Conservation (phyloP, 2,329 filamentous ascomycete genomes). For the Tolypocladium cylindrosporum region DNA sequence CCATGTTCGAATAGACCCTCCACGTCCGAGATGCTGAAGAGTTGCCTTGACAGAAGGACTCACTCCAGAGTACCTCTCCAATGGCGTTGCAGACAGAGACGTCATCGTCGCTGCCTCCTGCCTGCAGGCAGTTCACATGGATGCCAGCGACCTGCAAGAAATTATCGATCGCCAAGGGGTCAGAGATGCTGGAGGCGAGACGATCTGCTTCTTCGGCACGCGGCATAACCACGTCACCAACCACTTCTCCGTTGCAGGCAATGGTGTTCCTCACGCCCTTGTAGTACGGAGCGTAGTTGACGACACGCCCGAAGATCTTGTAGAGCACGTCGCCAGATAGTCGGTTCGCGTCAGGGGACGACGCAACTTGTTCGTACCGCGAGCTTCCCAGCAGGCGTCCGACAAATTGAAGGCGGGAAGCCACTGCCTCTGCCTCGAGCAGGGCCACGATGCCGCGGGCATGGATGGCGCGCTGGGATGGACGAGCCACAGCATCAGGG, state of each 20-base stretch:
- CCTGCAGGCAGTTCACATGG: neutral
- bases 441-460: too few relatives aligned
- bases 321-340: neutral
- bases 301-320: neutral
- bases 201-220: too few relatives aligned
- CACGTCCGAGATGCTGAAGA: neutral
- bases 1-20: neutral
- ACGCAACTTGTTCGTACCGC: neutral
- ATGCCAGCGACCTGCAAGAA: slow-evolving; percentile 3
- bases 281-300: neutral
- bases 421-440: too few relatives aligned
- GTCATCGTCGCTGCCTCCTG: neutral
- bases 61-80: neutral
- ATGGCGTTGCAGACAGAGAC: neutral
- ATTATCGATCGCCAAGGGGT: slow-evolving; percentile 1
- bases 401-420: too few relatives aligned
- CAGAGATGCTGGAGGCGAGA: neutral
- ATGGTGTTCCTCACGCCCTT: neutral
- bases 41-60: neutral
- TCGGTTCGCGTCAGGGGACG: neutral
- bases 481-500: too few relatives aligned
- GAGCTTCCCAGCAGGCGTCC: too few relatives aligned
- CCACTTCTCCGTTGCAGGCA: neutral
- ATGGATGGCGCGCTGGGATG: too few relatives aligned
- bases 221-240: neutral